Evolutionary conservation across 495 filamentous ascomycete genomes (phyloP).

Genomic region (Talaromyces thailandensis): DNA sequence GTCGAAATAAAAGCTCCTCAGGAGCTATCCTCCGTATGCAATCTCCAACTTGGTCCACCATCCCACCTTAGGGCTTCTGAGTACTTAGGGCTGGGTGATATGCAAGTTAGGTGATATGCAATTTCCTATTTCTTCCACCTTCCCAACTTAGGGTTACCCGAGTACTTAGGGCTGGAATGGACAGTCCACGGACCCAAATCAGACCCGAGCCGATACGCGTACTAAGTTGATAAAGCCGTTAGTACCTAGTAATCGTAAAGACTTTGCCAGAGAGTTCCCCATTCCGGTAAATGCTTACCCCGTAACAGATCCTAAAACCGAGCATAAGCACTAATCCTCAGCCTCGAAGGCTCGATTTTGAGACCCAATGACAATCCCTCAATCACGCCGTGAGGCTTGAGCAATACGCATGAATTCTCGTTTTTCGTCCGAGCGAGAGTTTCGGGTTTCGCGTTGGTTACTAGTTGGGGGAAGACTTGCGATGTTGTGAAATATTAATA

Average conservation of each 20-base stretch:
- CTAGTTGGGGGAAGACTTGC: background rate
- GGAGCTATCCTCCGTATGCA: no score
- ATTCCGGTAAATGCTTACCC: no score
- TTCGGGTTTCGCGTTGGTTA: background rate
- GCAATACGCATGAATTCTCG: background rate
- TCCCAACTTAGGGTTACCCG: no score
- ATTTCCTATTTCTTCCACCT: no score
- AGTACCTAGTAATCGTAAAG: no score
- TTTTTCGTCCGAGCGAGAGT: background rate
- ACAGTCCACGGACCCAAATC: background rate
- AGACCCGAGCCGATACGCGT: background rate
- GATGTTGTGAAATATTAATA: background rate
- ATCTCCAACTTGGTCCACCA: no score
- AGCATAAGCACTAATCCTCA: background rate
- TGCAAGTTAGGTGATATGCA: no score
- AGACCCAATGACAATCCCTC: background rate
- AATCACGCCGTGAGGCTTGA: background rate
- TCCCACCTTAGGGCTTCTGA: no score
- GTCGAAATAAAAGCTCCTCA: no score
- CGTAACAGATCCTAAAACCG: background rate
- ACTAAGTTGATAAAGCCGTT: background rate
- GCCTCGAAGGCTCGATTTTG: background rate
- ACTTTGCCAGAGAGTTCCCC: no score
- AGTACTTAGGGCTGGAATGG: no score
- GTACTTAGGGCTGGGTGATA: no score